Evolutionary conservation across 1,284 basidiomycete species (phyloP), one percentile per base, ranked within the genome.

Genomic region (Pseudozyma tsukubaensis): DNA sequence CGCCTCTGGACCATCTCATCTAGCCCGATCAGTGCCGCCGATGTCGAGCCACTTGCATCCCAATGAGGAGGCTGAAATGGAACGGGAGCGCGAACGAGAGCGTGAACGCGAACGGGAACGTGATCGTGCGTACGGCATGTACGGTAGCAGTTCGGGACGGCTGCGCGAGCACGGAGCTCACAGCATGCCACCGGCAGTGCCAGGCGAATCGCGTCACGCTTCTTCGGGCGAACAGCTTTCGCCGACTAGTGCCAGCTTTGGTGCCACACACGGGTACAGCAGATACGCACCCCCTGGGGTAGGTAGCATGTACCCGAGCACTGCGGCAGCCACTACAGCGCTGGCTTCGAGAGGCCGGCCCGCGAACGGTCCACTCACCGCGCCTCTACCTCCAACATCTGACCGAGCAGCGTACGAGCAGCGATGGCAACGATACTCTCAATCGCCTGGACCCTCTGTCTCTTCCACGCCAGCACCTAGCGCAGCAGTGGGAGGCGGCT

Each of bases 391-490:
- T 2, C 21, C 72, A 16, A 68, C 54, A 7, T 39, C 57, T 13
- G 67, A 75, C 16, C 18, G 67, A 8, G 35, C 72, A 21, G 55
- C 72, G 0, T 58, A 57, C 51, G 72, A 70, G 44, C 67, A 63
- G 16, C 56, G 72, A 19, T 75, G 72, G 67, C 67, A 66, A 29
- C 14, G 72, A n/a, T 57, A 58, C 50, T 66, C 66, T 8, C 67
- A 66, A 43, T 74, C 72, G 11, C 72, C 72, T 0, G 72, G 72
- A 4, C 62, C 66, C 10, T 49, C 58, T 13, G 49, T 49, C 13
- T 37, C 50, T 13, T 51, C 53, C 1, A 36, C 56, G 9, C 14
- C 56, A 8, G 13, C 56, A 3, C 13, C 56, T 2, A 50, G 48
- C 21, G 59, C 61, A 34, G 43, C 50, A 5, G 36, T 12, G 18